A percentile compares a stretch with the other conserved stretches of the same genome.
Conservation (phyloP, 2,329 filamentous ascomycete species). For the Thielaviopsis euricoi region DNA sequence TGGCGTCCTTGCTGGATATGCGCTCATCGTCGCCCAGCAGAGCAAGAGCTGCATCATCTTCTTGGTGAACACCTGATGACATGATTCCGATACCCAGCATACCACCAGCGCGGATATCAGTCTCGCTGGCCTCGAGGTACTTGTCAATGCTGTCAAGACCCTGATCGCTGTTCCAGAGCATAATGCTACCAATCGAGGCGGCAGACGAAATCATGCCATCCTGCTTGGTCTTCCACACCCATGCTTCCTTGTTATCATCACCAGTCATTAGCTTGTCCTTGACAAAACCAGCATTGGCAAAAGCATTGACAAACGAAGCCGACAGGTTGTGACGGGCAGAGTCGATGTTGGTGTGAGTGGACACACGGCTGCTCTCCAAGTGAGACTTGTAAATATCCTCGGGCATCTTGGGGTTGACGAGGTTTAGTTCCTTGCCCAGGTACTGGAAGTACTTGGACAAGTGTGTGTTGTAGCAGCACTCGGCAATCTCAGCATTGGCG, state of each 20-base stretch:
- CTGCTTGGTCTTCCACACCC: slow-evolving; percentile 99
- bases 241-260: slow-evolving; percentile 73
- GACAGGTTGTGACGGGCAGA: slow-evolving; percentile 92
- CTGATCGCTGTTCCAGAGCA: slow-evolving; percentile 86
- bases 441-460: slow-evolving; percentile 87
- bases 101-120: slow-evolving; percentile 69
- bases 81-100: slow-evolving; percentile 89
- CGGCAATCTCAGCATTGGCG: slow-evolving; percentile 58
- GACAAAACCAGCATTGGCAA: slow-evolving; percentile 89
- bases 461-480: slow-evolving; percentile 76
- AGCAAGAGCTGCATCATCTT: slow-evolving; percentile 79
- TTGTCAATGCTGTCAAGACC: slow-evolving; percentile 89
- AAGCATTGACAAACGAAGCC: slow-evolving; percentile 90
- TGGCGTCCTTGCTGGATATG: slow-evolving; percentile 59
- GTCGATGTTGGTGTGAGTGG: slow-evolving; percentile 84
- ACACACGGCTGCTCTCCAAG: slow-evolving; percentile 83
- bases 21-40: slow-evolving; percentile 68
- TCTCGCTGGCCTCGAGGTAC: slow-evolving; percentile 64
- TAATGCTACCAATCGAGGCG: slow-evolving; percentile 77
- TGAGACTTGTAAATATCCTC: slow-evolving; percentile 99
- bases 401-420: slow-evolving; percentile 87
- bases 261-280: slow-evolving; percentile 97
- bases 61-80: slow-evolving; percentile 78
- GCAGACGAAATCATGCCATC: slow-evolving; percentile 95
- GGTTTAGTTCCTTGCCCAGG: slow-evolving; percentile 88